Evolutionary conservation across 306 rosid species (phyloP).

Genomic region (Gynostemma pentaphyllum): DNA sequence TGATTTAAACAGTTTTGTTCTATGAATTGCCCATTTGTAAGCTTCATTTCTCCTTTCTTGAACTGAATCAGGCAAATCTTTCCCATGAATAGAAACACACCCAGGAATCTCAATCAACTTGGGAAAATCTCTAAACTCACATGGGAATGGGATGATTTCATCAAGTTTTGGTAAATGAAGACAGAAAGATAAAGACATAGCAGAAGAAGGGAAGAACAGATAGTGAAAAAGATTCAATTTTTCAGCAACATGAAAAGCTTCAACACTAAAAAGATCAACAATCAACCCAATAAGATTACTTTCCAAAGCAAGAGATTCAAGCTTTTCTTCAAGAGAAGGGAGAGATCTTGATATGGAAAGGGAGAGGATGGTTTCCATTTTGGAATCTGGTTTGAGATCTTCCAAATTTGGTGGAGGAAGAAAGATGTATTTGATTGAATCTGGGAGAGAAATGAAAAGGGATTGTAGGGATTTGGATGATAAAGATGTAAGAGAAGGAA

Average conservation of each 20-base stretch:
- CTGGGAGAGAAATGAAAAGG: constrained; percentile 28
- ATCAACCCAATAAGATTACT: constrained; percentile 17
- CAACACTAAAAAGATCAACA: constrained; percentile 51
- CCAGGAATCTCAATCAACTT: constrained; percentile 55
- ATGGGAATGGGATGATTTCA: constrained; percentile 13
- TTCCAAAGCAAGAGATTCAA: not conserved
- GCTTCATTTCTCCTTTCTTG: constrained; percentile 46
- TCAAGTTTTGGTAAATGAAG: constrained; percentile 32
- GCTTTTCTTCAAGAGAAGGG: not conserved
- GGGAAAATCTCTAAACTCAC: constrained; percentile 37
- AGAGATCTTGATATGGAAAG: constrained; percentile 31
- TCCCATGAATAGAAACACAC: constrained; percentile 32
- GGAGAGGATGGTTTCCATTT: constrained; percentile 22
- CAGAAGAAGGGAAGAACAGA: constrained; percentile 36
- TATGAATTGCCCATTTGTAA: constrained; percentile 32
- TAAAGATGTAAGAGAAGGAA: constrained; percentile 41
- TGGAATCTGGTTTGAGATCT: constrained; percentile 15
- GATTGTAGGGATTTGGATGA: constrained; percentile 39
- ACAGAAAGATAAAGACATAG: constrained; percentile 21
- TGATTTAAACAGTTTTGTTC: not conserved
- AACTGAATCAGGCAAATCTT: constrained; percentile 34
- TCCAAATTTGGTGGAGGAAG: constrained; percentile 28
- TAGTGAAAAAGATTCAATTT: constrained; percentile 28
- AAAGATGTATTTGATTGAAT: constrained; percentile 13
- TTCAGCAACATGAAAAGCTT: constrained; percentile 33